phyloP scores from a whole-genome alignment of 192 early-diverging fungal genomes.

The Irineochytrium annulatum region DNA sequence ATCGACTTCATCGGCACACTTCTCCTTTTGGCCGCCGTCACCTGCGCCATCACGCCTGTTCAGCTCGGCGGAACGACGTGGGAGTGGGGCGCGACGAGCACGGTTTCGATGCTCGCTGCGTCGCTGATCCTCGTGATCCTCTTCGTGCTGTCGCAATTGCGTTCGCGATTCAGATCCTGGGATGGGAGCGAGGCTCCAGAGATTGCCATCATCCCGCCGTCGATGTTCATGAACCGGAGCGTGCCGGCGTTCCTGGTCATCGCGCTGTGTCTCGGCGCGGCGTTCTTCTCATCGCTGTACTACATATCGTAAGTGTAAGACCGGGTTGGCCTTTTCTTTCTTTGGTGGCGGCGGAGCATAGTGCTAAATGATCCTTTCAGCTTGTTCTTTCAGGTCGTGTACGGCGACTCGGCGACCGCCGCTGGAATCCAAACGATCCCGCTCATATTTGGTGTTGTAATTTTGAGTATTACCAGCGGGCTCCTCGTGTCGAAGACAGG shows the following conservation, averaged over 20 bases:
- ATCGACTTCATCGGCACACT: conserved; percentile 67
- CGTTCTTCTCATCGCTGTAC: conserved; percentile 51
- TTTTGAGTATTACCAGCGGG: conserved; percentile 65
- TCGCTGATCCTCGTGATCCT: conserved; percentile 54
- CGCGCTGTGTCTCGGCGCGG: conserved; percentile 39
- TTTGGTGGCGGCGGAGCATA: background rate
- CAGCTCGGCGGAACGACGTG: conserved; percentile 69
- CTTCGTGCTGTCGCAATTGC: conserved; percentile 58
- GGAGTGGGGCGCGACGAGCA: conserved; percentile 55
- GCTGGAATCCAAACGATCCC: conserved; percentile 74
- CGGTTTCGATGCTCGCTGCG: conserved; percentile 62
- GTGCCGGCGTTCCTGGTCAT: conserved; percentile 26
- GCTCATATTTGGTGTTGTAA: conserved; percentile 66
- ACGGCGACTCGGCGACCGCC: conserved; percentile 64
- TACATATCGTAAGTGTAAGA: conserved; percentile 74
- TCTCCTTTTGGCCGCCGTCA: conserved; percentile 50
- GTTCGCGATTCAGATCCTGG: too few species aligned
- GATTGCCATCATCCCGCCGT: conserved; percentile 71
- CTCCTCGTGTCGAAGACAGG: conserved; percentile 51
- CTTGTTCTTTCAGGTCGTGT: conserved; percentile 77
- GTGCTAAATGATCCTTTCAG: conserved; percentile 10
- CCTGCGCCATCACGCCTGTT: conserved; percentile 62
- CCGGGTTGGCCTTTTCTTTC: conserved; percentile 6
- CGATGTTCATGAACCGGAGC: conserved; percentile 53
- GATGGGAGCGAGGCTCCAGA: too few species aligned